Conservation (phyloP, 768 basidiomycete genomes). For the Erythrobasidium yunnanense region DNA sequence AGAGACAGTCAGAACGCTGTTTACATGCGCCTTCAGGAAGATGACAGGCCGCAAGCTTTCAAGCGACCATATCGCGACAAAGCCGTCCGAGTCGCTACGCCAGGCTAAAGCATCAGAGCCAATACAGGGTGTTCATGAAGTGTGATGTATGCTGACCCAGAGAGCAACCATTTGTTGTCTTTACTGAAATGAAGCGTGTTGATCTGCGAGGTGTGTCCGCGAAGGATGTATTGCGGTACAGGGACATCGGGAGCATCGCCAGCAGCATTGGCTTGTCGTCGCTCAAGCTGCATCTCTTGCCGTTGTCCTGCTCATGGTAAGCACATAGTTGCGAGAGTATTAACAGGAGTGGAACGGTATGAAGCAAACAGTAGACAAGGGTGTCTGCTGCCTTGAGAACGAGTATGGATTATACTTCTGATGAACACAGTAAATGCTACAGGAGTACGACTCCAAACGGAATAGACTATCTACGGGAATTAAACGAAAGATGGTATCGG, state of each 20-base stretch:
- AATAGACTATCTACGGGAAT: no score
- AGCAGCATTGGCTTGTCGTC: neutral
- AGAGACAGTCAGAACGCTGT: slow-evolving; percentile 63
- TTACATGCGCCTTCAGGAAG: slow-evolving; percentile 68
- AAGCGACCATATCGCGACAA: slow-evolving; percentile 65
- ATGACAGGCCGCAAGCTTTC: slow-evolving; percentile 60
- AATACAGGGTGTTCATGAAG: neutral
- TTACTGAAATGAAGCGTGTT: slow-evolving; percentile 54
- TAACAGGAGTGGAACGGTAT: neutral
- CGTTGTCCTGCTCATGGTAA: neutral
- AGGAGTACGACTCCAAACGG: no score
- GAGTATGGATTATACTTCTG: no score
- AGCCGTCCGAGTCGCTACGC: slow-evolving; percentile 56
- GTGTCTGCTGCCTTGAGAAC: neutral
- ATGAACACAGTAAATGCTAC: no score
- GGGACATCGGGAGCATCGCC: neutral
- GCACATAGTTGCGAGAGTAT: neutral
- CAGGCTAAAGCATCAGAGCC: neutral
- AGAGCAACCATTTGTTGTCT: slow-evolving; percentile 71
- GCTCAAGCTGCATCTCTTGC: neutral
- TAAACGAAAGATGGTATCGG: no score
- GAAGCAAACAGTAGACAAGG: neutral
- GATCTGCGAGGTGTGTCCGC: slow-evolving; percentile 59
- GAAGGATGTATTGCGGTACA: slow-evolving; percentile 59
- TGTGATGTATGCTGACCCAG: slow-evolving; percentile 45